phyloP scores from a whole-genome alignment of 1,284 basidiomycete species.

The Naganishia liquefaciens region DNA sequence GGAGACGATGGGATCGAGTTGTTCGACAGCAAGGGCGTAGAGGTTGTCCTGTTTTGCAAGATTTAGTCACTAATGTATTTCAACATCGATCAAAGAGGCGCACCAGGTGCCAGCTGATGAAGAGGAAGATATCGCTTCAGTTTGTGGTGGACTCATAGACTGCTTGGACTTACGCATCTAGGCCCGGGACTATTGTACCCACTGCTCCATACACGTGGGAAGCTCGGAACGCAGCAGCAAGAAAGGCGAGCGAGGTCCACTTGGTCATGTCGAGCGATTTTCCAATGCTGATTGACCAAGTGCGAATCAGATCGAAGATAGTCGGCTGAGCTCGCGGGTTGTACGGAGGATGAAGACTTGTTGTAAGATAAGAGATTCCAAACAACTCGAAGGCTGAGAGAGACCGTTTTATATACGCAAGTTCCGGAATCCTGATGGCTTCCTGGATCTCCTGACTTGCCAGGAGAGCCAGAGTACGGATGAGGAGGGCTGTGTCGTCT shows the following conservation, averaged over 20 bases:
- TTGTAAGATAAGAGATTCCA: too few species aligned
- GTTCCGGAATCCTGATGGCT: too few species aligned
- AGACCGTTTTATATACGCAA: too few species aligned
- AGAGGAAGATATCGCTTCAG: background rate
- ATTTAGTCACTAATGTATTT: background rate
- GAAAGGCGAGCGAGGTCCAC: background rate
- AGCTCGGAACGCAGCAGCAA: background rate
- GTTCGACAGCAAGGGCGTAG: slow-evolving; percentile 24
- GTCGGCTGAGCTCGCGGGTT: too few species aligned
- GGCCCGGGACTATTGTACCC: background rate
- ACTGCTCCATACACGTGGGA: background rate
- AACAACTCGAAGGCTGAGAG: too few species aligned
- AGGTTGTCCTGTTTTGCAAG: slow-evolving; percentile 6
- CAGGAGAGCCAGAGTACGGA: too few species aligned
- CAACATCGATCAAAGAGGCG: background rate
- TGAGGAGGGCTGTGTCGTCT: too few species aligned
- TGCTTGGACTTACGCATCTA: background rate
- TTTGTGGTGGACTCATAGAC: background rate
- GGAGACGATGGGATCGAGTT: slow-evolving; percentile 32
- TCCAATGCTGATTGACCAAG: too few species aligned
- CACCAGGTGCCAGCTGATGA: slow-evolving; percentile 1
- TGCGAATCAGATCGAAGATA: too few species aligned
- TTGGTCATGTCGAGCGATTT: background rate
- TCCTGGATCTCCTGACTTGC: too few species aligned
- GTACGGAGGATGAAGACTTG: too few species aligned